phyloP scores from a whole-genome alignment of 148 eudicot genomes.

The Tetragonia tetragonoides region DNA sequence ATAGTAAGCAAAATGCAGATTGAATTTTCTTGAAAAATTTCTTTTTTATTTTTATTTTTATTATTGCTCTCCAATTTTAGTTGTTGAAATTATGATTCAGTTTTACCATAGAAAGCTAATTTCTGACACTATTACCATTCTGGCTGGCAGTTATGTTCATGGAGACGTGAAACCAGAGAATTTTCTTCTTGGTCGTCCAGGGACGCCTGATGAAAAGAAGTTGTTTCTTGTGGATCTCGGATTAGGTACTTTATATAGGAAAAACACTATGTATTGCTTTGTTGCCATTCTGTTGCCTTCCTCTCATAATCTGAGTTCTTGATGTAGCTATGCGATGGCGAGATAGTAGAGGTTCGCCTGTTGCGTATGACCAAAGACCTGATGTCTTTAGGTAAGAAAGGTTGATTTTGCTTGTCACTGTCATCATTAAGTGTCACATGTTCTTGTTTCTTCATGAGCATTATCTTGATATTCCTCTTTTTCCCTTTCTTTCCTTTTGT shows the following conservation, averaged over 20 bases:
- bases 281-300: background rate
- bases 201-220: constrained; percentile 67
- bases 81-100: background rate
- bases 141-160: constrained; percentile 60
- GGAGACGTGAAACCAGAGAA: constrained; percentile 93
- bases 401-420: background rate
- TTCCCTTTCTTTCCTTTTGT: background rate
- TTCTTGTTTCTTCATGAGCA: background rate
- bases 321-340: constrained; percentile 66
- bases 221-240: constrained; percentile 86
- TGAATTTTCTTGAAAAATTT: background rate
- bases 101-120: background rate
- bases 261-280: background rate
- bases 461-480: background rate
- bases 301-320: constrained; percentile 6
- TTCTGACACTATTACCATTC: background rate
- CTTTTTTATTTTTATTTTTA: too few relatives aligned
- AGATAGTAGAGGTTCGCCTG: constrained; percentile 50
- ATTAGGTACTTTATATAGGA: constrained; percentile 45
- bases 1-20: background rate
- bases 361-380: constrained; percentile 80
- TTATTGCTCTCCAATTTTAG: background rate
- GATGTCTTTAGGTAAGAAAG: constrained; percentile 71
- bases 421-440: background rate
- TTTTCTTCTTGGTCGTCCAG: constrained; percentile 76